Evolutionary conservation across 2,329 filamentous ascomycete species (phyloP).

Genomic region (Curvularia sp.): DNA sequence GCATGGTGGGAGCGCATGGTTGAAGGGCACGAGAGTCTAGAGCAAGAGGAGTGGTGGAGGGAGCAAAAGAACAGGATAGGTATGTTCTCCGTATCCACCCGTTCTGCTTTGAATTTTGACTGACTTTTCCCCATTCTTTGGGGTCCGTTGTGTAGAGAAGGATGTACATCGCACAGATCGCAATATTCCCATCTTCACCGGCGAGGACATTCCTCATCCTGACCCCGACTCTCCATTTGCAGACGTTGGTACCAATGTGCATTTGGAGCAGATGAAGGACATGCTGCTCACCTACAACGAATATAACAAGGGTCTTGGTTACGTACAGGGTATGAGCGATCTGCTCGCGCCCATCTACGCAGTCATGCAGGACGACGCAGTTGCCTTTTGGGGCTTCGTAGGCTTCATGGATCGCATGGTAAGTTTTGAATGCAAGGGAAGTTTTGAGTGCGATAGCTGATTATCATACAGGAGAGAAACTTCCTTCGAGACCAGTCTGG

Average conservation of each 20-base stretch:
- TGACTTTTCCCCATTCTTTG: slow-evolving; percentile 61
- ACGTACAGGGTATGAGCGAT: slow-evolving; percentile 99
- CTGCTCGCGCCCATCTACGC: slow-evolving; percentile 95
- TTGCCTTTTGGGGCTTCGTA: slow-evolving; percentile 96
- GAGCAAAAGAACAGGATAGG: slow-evolving; percentile 93
- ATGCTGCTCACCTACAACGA: slow-evolving; percentile 99
- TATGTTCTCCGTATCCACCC: slow-evolving; percentile 58
- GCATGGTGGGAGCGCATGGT: slow-evolving; percentile 95
- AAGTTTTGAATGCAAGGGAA: slow-evolving; percentile 14
- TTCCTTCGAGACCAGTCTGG: slow-evolving; percentile 95
- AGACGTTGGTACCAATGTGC: slow-evolving; percentile 90
- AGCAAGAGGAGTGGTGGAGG: slow-evolving; percentile 94
- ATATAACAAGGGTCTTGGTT: slow-evolving; percentile 92
- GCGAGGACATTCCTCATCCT: slow-evolving; percentile 95
- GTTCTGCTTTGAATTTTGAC: slow-evolving; percentile 28
- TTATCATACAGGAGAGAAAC: slow-evolving; percentile 72
- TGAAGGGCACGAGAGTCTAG: slow-evolving; percentile 78
- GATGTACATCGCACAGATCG: slow-evolving; percentile 98
- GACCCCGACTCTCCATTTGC: slow-evolving; percentile 96
- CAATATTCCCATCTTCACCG: slow-evolving; percentile 90
- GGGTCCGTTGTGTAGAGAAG: slow-evolving; percentile 76
- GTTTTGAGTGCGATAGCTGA: slow-evolving; percentile 14
- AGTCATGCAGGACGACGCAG: slow-evolving; percentile 94
- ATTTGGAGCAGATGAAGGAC: slow-evolving; percentile 98
- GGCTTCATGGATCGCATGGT: slow-evolving; percentile 96